A percentile compares a stretch with the other conserved stretches of the same genome.
phyloP scores from a whole-genome alignment of 805 yeast species.

The Komagataella kurtzmanii region DNA sequence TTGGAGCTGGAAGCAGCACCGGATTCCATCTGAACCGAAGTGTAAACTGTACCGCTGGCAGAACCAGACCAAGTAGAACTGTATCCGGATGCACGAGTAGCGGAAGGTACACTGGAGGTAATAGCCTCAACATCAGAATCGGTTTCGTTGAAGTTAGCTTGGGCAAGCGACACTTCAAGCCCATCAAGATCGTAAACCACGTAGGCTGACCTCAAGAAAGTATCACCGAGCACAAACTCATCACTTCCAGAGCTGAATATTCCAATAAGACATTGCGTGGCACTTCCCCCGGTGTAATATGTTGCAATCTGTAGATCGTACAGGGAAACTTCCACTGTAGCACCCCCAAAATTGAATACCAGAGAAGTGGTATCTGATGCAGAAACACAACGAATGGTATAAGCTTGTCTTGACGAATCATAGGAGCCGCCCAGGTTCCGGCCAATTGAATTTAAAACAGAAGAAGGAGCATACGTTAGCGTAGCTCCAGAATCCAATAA shows the following conservation, averaged over 20 bases:
- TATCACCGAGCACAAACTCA: constrained; percentile 34
- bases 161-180: constrained; percentile 29
- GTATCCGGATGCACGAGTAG: constrained; percentile 30
- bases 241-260: constrained; percentile 20
- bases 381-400: constrained; percentile 28
- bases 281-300: constrained; percentile 8
- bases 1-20: background rate
- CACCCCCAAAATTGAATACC: constrained; percentile 45
- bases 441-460: constrained; percentile 12
- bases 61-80: constrained; percentile 25
- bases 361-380: constrained; percentile 13
- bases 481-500: constrained; percentile 51
- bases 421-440: constrained; percentile 26
- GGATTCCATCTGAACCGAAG: background rate
- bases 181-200: constrained; percentile 41
- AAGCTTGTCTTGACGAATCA: constrained; percentile 26
- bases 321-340: constrained; percentile 37
- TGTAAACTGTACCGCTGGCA: background rate
- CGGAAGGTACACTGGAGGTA: constrained; percentile 33
- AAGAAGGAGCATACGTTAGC: constrained; percentile 28
- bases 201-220: constrained; percentile 37
- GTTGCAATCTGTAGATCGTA: constrained; percentile 9
- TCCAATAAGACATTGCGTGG: constrained; percentile 30
- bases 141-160: constrained; percentile 21
- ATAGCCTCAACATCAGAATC: constrained; percentile 32